Base-by-base conservation (phyloP, 768 basidiomycete genomes). In the Tricholoma flavovirens region DNA sequence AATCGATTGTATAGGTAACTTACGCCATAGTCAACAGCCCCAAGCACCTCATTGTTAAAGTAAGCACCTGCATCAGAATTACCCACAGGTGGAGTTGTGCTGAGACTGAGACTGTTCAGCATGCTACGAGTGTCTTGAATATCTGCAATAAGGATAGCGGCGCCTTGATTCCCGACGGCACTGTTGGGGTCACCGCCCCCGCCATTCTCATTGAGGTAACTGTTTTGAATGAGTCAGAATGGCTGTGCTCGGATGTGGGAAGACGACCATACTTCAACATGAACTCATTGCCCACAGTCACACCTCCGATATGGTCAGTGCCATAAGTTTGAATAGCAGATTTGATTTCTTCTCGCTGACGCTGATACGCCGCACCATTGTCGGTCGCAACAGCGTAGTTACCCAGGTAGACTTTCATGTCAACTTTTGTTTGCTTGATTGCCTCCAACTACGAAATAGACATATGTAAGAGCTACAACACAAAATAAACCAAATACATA, bases 271-370 rank as follows among this genome's bases (percentile, higher is more conserved):
- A 87, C 84, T 93, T 83, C 49, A 94, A 77, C 66, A 93, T 90
- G 67, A 83, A 92, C 71, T 96, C 93, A 66, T 97, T 96, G 32
- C 96, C 94, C 32, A 97, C 94, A 11, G 88, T 94, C 36, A 98
- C 65, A 8, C 96, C 96, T 0, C 73, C 74, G 52, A 98, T 81
- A 63, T 93, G 69, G 57, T 80, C 80, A 2, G 82, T 79, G 30
- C 95, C 95, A 66, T 86, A 98, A 1, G 81, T 84, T 66, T 87
- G 67, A 53, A 98, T 72, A 8, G 87, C 93, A 2, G 75, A 67
- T 59, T 84, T 71, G 55, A 94, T 82, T n/a, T 72, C 69, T 58
- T 80, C 78, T 19, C 80, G 81, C 69, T 99, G 96, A 36, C 88
- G 82, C 0, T 68, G 51, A 67, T 94, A 97, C 3, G 90, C 86